phyloP scores from a whole-genome alignment of 1,139 yeast species.

The Blastobotrys aristatus region DNA sequence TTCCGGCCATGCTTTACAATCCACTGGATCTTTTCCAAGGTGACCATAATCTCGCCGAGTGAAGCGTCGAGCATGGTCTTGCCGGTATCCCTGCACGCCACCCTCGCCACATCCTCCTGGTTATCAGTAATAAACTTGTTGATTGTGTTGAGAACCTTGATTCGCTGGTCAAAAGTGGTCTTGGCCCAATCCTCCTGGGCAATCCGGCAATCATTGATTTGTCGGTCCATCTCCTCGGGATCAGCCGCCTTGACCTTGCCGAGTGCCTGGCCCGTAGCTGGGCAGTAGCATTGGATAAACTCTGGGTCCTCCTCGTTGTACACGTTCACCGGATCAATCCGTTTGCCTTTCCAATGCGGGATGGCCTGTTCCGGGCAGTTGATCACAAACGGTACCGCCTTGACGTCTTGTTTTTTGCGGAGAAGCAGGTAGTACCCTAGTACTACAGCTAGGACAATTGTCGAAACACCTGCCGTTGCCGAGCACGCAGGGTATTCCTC shows the following conservation, averaged over 20 bases:
- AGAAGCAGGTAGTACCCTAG: slow-evolving; percentile 14
- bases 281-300: slow-evolving; percentile 80
- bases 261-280: slow-evolving; percentile 88
- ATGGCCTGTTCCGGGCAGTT: slow-evolving; percentile 72
- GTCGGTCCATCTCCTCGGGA: slow-evolving; percentile 61
- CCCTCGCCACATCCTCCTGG: slow-evolving; percentile 81
- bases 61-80: slow-evolving; percentile 94
- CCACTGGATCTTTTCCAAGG: slow-evolving; percentile 90
- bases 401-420: slow-evolving; percentile 5
- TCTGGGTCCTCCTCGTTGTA: slow-evolving; percentile 54
- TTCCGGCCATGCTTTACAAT: slow-evolving; percentile 74
- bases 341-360: slow-evolving; percentile 88
- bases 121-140: slow-evolving; percentile 67
- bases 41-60: slow-evolving; percentile 88
- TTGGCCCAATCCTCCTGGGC: slow-evolving; percentile 65
- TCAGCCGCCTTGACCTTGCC: slow-evolving; percentile 66
- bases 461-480: slow-evolving; percentile 1
- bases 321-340: slow-evolving; percentile 58
- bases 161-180: slow-evolving; percentile 58
- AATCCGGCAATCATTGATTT: slow-evolving; percentile 48
- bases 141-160: slow-evolving; percentile 66
- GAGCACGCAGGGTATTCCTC: slow-evolving; percentile 1
- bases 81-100: slow-evolving; percentile 95
- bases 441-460: slow-evolving; percentile 9
- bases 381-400: slow-evolving; percentile 13